phyloP scores from a whole-genome alignment of 2,329 filamentous ascomycete species.

The Cladophialophora exuberans region DNA sequence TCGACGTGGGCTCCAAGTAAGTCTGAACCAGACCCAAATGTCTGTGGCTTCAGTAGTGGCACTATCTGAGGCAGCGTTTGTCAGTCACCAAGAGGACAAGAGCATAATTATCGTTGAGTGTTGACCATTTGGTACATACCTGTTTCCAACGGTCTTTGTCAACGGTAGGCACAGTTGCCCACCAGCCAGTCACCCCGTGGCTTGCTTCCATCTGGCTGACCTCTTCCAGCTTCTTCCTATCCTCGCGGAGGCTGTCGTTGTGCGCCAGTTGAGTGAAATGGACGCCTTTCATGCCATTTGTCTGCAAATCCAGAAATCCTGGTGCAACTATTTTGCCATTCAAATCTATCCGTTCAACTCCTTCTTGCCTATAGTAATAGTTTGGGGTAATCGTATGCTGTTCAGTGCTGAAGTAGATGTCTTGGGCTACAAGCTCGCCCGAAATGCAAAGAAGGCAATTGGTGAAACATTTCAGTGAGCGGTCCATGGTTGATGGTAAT shows the following conservation, averaged over 20 bases:
- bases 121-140: too few relatives aligned
- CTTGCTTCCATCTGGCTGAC: constrained; percentile 22
- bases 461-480: constrained; percentile 28
- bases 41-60: constrained; percentile 29
- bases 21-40: constrained; percentile 49
- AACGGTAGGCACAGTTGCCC: constrained; percentile 32
- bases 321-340: constrained; percentile 55
- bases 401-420: constrained; percentile 27
- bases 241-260: constrained; percentile 3
- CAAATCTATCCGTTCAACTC: constrained; percentile 45
- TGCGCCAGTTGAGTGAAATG: constrained; percentile 29
- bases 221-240: constrained; percentile 15
- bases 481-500: constrained; percentile 12
- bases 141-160: constrained; percentile 25
- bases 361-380: constrained; percentile 30
- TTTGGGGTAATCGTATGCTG: constrained; percentile 29
- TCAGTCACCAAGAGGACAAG: too few relatives aligned
- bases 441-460: constrained; percentile 28
- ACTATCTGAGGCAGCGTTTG: constrained; percentile 19
- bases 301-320: constrained; percentile 60
- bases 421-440: constrained; percentile 29
- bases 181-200: constrained; percentile 31
- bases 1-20: constrained; percentile 61
- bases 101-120: too few relatives aligned
- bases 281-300: constrained; percentile 52